Conservation (phyloP, 495 filamentous ascomycete species). For the Podospora conica region DNA sequence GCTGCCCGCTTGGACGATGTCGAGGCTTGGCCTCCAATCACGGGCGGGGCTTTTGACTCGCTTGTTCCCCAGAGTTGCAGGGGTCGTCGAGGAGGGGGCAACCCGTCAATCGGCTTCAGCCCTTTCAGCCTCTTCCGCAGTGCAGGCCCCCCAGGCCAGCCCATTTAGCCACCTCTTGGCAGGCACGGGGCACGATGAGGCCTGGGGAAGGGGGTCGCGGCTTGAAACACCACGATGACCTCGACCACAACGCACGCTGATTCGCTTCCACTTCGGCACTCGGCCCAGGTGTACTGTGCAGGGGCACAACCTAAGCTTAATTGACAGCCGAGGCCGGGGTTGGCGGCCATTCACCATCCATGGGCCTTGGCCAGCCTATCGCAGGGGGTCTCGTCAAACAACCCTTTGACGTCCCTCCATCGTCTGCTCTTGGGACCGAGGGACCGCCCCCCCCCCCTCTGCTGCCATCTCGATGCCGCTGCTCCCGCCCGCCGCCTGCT, state of each 20-base stretch:
- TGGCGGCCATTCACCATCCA: background rate
- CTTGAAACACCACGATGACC: slow-evolving; percentile 10
- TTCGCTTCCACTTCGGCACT: slow-evolving; percentile 16
- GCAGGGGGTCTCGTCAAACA: background rate
- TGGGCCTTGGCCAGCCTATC: background rate
- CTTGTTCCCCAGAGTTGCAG: slow-evolving; percentile 10
- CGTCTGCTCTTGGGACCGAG: background rate
- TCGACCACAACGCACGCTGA: slow-evolving; percentile 6
- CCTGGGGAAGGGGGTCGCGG: background rate
- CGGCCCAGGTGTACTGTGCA: slow-evolving; percentile 6
- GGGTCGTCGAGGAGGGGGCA: background rate
- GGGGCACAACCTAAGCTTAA: slow-evolving; percentile 12
- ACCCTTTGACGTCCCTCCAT: background rate
- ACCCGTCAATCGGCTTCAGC: slow-evolving; percentile 9
- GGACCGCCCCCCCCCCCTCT: background rate
- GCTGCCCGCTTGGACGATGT: slow-evolving; percentile 5
- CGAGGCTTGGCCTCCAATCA: slow-evolving; percentile 1
- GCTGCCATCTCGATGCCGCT: background rate
- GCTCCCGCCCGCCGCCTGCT: no score
- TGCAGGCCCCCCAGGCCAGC: background rate
- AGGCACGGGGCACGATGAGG: slow-evolving; percentile 1
- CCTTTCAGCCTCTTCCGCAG: slow-evolving; percentile 20
- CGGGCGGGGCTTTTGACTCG: background rate
- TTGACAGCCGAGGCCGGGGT: slow-evolving; percentile 7
- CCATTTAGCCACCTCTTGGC: slow-evolving; percentile 14